These are phyloP conservation scores for Eucalyptus sp. DNA, from an alignment of 345 rosid genomes.

Conservation along the genomic window DNA sequence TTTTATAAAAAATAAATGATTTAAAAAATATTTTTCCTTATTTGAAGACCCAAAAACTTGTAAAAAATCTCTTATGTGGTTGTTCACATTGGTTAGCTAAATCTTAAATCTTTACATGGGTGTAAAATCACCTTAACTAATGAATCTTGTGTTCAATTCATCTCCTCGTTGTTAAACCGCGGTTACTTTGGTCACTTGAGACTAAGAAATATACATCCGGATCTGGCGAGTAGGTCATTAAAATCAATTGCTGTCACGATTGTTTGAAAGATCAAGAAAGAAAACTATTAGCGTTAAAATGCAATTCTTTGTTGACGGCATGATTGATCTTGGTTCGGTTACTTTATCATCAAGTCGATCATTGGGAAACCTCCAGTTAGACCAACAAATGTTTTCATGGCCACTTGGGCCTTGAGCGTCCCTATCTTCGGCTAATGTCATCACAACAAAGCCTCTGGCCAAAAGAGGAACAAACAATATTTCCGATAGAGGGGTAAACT, in stretches of 20 bases:
- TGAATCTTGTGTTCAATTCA: neutral
- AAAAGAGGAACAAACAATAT: neutral
- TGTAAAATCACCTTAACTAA: neutral
- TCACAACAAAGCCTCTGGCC: neutral
- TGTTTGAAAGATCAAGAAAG: neutral
- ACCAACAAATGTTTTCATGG: neutral
- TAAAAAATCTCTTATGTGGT: neutral
- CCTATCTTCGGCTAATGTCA: neutral
- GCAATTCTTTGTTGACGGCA: neutral
- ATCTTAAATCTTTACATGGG: neutral
- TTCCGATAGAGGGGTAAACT: neutral
- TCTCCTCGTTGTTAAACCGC: neutral
- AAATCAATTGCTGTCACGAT: neutral
- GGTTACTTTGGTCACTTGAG: neutral
- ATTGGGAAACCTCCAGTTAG: neutral
- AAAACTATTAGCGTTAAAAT: neutral
- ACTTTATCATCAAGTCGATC: neutral
- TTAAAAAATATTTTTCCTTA: neutral
- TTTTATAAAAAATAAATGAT: fast-evolving
- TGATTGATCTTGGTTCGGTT: neutral
- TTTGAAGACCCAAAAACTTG: neutral
- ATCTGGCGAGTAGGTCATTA: neutral
- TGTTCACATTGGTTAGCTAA: neutral
- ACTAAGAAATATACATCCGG: neutral
- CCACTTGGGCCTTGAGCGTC: neutral